Base-by-base conservation (phyloP, 2,329 filamentous ascomycete species). In the Cordyceps cateniannulata region DNA sequence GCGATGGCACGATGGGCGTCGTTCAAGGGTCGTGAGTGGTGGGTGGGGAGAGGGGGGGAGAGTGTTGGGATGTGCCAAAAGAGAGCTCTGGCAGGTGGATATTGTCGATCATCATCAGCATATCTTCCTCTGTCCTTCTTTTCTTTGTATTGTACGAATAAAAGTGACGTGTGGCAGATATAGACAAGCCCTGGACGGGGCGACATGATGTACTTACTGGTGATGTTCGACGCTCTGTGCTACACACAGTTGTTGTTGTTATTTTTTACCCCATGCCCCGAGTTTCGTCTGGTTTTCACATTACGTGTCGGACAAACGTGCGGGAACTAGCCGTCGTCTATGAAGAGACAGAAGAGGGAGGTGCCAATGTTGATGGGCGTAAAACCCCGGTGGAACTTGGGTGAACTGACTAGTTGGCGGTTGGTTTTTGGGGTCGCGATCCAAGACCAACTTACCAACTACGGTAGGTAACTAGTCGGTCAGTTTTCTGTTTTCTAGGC, bases 351-450 rank as follows among this genome's bases (percentile, higher is more conserved):
- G 38, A 59, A 59, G 10, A 22, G 29, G 32, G 44, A 29, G 27
- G 27, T 29, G 27, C 4, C 27, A 29, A 8, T 8, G n/a, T 29
- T 29, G 27, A 29, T 29, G 27, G 27, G 5, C n/a, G n/a, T n/a
- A n/a, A n/a, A 29, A 29, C 27, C 27, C 27, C 27, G 8, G 27
- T 29, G 27, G 27, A 29, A 29, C 27, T 29, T n/a, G n/a, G n/a
- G n/a, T n/a, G n/a, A n/a, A 6, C 20, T 60, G 58, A 54, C 50
- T 60, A 60, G 58, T 22, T 40, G 35, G 20, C 56, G 18, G 38
- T 40, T 40, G 14, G 38, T 40, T n/a, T 12, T 40, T n/a, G 44
- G 48, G 56, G 56, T 59, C 25, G 38, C 47, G 56, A 59, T 59
- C 47, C 55, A 16, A 40, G 38, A n/a, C 38, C 38, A 40, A n/a